Base-by-base conservation (phyloP, 306 rosid genomes). In the Canavalia gladiata region DNA sequence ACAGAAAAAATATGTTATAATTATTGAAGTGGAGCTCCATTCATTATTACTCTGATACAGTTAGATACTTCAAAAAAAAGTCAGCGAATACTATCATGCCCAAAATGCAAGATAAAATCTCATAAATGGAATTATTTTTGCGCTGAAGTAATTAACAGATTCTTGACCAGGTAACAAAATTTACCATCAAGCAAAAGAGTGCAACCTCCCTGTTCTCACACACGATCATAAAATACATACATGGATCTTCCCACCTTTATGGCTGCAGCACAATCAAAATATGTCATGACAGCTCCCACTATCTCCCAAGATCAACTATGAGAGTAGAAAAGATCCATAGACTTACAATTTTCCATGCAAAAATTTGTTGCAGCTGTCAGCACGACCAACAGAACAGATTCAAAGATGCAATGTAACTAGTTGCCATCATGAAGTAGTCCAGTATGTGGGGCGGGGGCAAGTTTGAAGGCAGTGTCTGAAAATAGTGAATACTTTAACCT, bases 391-490 rank as follows among this genome's bases (percentile, higher is more conserved):
- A 35, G 60, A 58, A 37, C 81, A 50, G 18, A 25, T 73, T 9
- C 75, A 67, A 13, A 55, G 51, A 60, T 72, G 78, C 79, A 60
- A 60, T 72, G 78, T 76, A 60, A 62, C 72, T 62, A 39, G 18
- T 7, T 68, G 72, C 31, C 45, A 8, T 46, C 42, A 68, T 54
- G 68, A 72, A 59, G 69, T 35, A 51, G 59, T 81, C 70, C 46
- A 68, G 71, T 35, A 68, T 37, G 42, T 49, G 41, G 74, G 60
- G 50, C 74, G 55, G 28, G 30, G 55, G 63, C 8, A 78, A 57
- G 72, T 43, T 41, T 29, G 59, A 42, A 50, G 77, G 28, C 37
- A 7, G 75, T 41, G 18, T 73, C 47, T 51, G 68, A 56, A 18
- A 73, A 75, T 33, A 13, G 59, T 43, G 9, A 57, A 70, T 60